These are phyloP conservation scores for Cryphonectria parasitica DNA, from an alignment of 2,329 filamentous ascomycete species.

Conservation along the genomic window DNA sequence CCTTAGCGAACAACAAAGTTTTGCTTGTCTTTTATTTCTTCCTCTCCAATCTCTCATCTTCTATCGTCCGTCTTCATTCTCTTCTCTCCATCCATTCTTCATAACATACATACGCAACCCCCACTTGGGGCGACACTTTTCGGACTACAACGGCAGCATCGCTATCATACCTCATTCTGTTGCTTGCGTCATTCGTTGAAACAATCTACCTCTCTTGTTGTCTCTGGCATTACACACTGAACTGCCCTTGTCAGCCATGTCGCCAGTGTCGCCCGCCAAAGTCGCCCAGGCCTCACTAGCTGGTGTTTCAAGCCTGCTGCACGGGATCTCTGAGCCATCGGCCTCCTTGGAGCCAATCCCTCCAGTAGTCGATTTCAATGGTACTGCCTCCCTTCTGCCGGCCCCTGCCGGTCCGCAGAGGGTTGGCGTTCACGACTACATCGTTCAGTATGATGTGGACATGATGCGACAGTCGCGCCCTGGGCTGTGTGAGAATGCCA, in stretches of 20 bases:
- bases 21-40: neutral
- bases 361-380: constrained; percentile 16
- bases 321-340: neutral
- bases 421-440: constrained; percentile 13
- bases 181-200: constrained; percentile 17
- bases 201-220: neutral
- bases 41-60: neutral
- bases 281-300: constrained; percentile 12
- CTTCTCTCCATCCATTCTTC: constrained; percentile 5
- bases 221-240: neutral
- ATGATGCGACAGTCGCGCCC: neutral
- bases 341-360: neutral
- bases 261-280: constrained; percentile 12
- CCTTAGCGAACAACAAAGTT: constrained; percentile 4
- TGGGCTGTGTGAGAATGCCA: neutral
- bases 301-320: neutral
- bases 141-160: constrained; percentile 13
- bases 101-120: constrained; percentile 5
- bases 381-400: constrained; percentile 7
- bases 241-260: constrained; percentile 15
- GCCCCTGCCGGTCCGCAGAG: neutral
- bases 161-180: constrained; percentile 8
- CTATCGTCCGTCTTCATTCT: constrained; percentile 7
- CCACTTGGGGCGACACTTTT: constrained; percentile 21
- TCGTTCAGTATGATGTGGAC: neutral